A percentile compares a stretch with the other conserved stretches of the same genome.
These are phyloP conservation scores for Aureobasidium sp. DNA, from an alignment of 2,329 filamentous ascomycete genomes.

Conservation along the genomic window DNA sequence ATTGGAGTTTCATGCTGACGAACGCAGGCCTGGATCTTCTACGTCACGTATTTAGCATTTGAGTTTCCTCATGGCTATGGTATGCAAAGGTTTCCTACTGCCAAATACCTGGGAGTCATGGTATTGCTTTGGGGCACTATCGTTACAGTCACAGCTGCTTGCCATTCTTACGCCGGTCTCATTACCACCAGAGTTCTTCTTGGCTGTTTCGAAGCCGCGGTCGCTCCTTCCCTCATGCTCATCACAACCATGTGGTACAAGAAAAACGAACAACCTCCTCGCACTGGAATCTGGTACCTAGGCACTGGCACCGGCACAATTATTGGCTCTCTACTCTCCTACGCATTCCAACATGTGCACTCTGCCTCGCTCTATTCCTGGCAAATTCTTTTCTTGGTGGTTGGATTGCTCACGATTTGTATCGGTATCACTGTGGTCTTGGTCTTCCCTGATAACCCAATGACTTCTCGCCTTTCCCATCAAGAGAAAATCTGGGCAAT, in stretches of 20 bases:
- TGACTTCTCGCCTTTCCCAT: slow-evolving; percentile 20
- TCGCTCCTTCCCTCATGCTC: slow-evolving; percentile 46
- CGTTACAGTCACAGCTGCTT: slow-evolving; percentile 39
- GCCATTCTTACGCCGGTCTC: slow-evolving; percentile 42
- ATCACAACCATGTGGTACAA: slow-evolving; percentile 41
- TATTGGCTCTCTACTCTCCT: slow-evolving; percentile 47
- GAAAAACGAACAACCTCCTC: slow-evolving; percentile 45
- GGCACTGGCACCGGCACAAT: slow-evolving; percentile 52
- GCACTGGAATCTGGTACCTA: slow-evolving; percentile 58
- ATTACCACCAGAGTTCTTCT: slow-evolving; percentile 43
- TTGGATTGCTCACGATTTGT: slow-evolving; percentile 35
- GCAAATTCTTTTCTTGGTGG: slow-evolving; percentile 44
- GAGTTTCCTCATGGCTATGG: slow-evolving; percentile 37
- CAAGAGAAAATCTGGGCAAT: slow-evolving; percentile 25
- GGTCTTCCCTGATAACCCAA: slow-evolving; percentile 24
- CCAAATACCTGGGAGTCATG: slow-evolving; percentile 41
- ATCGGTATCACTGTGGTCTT: slow-evolving; percentile 26
- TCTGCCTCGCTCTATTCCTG: slow-evolving; percentile 33
- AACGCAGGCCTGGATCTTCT: slow-evolving; percentile 25
- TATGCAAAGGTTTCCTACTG: slow-evolving; percentile 45
- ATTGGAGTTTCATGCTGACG: slow-evolving; percentile 6
- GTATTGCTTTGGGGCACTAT: slow-evolving; percentile 40
- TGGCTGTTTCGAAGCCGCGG: slow-evolving; percentile 45
- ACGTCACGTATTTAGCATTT: slow-evolving; percentile 27
- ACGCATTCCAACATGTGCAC: slow-evolving; percentile 42